Percentiles rank a stretch among this genome's conserved stretches.
phyloP scores from a whole-genome alignment of 202 grass and related monocot species.

The Carex sylvatica region DNA sequence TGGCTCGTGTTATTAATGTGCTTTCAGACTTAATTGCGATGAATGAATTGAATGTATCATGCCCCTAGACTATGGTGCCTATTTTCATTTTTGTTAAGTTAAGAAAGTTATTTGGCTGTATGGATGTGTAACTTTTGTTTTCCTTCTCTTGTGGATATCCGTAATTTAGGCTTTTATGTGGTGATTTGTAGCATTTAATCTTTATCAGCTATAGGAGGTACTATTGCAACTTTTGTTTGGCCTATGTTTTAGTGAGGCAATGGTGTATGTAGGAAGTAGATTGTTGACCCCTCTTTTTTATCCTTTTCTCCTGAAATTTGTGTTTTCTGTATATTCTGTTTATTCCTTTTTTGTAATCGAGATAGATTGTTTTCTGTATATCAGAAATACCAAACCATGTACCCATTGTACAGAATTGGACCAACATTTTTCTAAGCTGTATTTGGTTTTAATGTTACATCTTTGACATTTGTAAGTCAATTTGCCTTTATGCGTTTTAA shows the following conservation, averaged over 20 bases:
- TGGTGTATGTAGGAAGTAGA: slow-evolving; percentile 19
- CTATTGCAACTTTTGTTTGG: slow-evolving; percentile 8
- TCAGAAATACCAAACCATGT: background rate
- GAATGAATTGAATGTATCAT: slow-evolving; percentile 29
- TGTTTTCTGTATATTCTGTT: slow-evolving; percentile 23
- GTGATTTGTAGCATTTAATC: slow-evolving; percentile 25
- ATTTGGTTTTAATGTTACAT: background rate
- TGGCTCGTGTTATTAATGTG: slow-evolving; percentile 10
- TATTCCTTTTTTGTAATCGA: background rate
- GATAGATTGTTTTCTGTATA: background rate
- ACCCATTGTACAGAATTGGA: background rate
- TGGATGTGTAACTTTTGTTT: slow-evolving; percentile 15
- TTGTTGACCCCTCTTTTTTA: background rate
- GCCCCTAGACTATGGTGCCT: slow-evolving; percentile 25
- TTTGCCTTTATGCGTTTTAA: background rate
- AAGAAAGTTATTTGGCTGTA: slow-evolving; percentile 16
- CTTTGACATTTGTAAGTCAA: background rate
- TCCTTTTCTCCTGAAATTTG: background rate
- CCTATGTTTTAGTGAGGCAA: slow-evolving; percentile 21
- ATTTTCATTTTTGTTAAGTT: slow-evolving; percentile 26
- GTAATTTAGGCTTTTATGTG: slow-evolving; percentile 31
- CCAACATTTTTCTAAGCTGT: background rate
- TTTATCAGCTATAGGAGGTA: slow-evolving; percentile 8
- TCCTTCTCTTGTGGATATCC: slow-evolving; percentile 12
- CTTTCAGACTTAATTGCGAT: slow-evolving; percentile 14